These are phyloP conservation scores for Peltaster fructicola DNA, from an alignment of 2,329 filamentous ascomycete genomes.

Conservation along the genomic window DNA sequence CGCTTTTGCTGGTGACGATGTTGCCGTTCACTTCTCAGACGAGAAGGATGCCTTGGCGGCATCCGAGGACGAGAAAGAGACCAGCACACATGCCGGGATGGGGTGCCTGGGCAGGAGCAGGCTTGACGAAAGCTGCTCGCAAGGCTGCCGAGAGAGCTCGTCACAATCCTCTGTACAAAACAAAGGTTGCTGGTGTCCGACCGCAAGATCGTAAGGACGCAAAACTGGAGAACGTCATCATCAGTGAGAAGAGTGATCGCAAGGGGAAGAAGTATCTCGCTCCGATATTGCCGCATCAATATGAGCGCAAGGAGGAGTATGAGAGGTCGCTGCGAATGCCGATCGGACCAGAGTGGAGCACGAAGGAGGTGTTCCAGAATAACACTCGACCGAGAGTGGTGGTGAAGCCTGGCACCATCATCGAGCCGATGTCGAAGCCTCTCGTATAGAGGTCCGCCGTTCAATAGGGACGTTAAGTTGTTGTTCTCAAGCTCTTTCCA, in stretches of 20 bases:
- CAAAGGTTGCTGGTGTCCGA: constrained; percentile 47
- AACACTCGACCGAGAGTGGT: constrained; percentile 76
- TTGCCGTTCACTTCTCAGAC: constrained; percentile 58
- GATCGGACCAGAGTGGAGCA: constrained; percentile 85
- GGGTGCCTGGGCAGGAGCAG: constrained; percentile 81
- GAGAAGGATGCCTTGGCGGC: constrained; percentile 58
- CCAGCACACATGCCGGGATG: constrained; percentile 80
- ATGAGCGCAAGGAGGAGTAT: constrained; percentile 75
- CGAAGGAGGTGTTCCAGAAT: constrained; percentile 87
- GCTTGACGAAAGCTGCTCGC: constrained; percentile 53
- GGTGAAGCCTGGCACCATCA: constrained; percentile 68
- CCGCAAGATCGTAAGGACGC: constrained; percentile 58
- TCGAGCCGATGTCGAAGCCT: constrained; percentile 74
- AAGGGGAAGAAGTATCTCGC: constrained; percentile 89
- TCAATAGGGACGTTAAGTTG: too few relatives aligned
- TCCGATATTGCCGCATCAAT: constrained; percentile 68
- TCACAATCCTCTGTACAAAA: constrained; percentile 36
- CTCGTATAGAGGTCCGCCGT: constrained; percentile 28
- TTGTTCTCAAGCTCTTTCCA: too few relatives aligned
- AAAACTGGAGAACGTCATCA: constrained; percentile 58
- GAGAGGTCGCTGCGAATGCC: constrained; percentile 74
- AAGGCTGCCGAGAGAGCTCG: constrained; percentile 37
- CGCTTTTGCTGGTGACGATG: constrained; percentile 82
- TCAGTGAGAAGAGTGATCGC: constrained; percentile 78
- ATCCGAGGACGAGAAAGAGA: constrained; percentile 66